phyloP scores from a whole-genome alignment of 2,329 filamentous ascomycete species.

The Dothiorella sarmentorum region DNA sequence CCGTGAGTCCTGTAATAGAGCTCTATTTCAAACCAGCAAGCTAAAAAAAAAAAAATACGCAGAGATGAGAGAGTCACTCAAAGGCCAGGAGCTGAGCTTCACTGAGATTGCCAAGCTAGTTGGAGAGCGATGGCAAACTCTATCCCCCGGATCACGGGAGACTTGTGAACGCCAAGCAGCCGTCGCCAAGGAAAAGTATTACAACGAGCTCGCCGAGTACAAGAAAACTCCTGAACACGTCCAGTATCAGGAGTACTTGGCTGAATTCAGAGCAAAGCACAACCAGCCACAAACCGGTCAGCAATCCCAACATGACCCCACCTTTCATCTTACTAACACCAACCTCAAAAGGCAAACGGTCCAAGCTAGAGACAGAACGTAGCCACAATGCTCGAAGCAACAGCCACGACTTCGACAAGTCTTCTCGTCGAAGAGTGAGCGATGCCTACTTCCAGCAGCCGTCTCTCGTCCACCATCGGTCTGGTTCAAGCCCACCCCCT shows the following conservation, averaged over 20 bases:
- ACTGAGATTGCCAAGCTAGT: conserved; percentile 81
- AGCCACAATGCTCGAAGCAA: conserved; percentile 31
- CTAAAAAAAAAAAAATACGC: not conserved
- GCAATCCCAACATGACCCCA: conserved; percentile 15
- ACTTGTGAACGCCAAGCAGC: conserved; percentile 69
- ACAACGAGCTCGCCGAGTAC: conserved; percentile 67
- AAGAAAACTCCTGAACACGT: conserved; percentile 71
- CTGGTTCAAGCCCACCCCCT: conserved; percentile 30
- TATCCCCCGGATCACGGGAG: conserved; percentile 65
- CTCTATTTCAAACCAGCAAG: not conserved
- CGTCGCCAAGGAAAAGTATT: conserved; percentile 72
- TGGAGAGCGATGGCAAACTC: conserved; percentile 75
- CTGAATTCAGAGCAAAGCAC: conserved; percentile 75
- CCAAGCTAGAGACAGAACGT: conserved; percentile 41
- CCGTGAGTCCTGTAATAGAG: conserved; percentile 55
- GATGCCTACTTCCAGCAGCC: conserved; percentile 26
- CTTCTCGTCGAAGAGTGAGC: conserved; percentile 28
- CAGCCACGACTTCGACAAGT: conserved; percentile 31
- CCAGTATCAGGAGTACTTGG: conserved; percentile 67
- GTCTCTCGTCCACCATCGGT: conserved; percentile 22
- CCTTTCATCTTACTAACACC: not conserved
- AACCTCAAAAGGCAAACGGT: conserved; percentile 39
- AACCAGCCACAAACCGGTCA: conserved; percentile 35
- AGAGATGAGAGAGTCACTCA: conserved; percentile 76
- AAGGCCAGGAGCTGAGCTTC: conserved; percentile 72